Base-by-base conservation (phyloP, 202 grass and related monocot species). In the Musa balbisiana region DNA sequence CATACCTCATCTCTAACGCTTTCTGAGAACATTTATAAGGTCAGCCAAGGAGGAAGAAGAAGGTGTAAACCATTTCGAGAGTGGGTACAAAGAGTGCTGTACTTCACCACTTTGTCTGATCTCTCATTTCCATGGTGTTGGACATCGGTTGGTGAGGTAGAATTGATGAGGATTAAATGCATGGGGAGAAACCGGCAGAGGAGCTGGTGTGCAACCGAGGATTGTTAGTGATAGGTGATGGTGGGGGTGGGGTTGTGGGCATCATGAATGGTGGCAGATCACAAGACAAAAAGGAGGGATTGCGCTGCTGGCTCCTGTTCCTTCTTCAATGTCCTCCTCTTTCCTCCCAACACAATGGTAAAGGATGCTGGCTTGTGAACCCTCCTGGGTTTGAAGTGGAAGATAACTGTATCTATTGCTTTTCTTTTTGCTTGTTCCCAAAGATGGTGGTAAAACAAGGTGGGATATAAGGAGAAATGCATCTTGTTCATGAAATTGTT, bases 101-200 rank as follows among this genome's bases (percentile, higher is more conserved):
- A 43, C 64, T 43, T 67, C 1, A 4, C 24, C 23, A 33, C 29
- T 43, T 43, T 43, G 10, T 65, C 23, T 11, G 1, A 9, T 29
- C 10, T 67, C 27, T 21, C 1, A 29, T 33, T 27, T 25, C 2
- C 14, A 22, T 4, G 9, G 20, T 43, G 33, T 5, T 24, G 10
- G 24, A 14, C 10, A 67, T 27, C 25, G 15, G 64, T 67, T 67
- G 64, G 64, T 67, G 64, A 67, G 64, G 26, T 26, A 33, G 64
- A 67, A 67, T 67, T 67, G 64, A 67, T 67, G 64, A 43, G 64
- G 16, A 67, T 67, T 67, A 2, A 67, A 67, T 67, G 64, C 64
- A 29, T 29, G 64, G 64, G 25, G 22, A 4, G 23, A 27, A 66
- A 20, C 2, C 3, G 14, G 63, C 0, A 1, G 1, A 20, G 12